phyloP scores from a whole-genome alignment of 352 stramenopile genomes.

The Phytopythium ostracodes region DNA sequence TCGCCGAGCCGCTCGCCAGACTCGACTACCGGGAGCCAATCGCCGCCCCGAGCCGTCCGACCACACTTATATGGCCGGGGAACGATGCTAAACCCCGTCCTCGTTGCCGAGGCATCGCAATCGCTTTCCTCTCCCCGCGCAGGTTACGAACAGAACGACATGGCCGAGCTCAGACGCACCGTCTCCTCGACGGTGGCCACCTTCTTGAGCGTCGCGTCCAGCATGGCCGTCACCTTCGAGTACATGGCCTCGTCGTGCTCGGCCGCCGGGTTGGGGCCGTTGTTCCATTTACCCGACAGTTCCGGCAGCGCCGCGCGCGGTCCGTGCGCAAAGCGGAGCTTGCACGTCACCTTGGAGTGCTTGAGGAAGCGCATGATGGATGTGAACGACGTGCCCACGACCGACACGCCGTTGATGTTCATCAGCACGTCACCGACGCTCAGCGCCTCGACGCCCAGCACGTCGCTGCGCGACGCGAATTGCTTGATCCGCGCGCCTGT shows the following conservation, averaged over 20 bases:
- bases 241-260: slow-evolving; percentile 48
- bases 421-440: slow-evolving; percentile 57
- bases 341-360: slow-evolving; percentile 72
- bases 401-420: slow-evolving; percentile 70
- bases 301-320: slow-evolving; percentile 1
- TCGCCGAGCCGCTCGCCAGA: neutral
- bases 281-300: slow-evolving; percentile 19
- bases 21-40: neutral
- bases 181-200: slow-evolving; percentile 71
- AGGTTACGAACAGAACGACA: slow-evolving; percentile 57
- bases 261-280: slow-evolving; percentile 22
- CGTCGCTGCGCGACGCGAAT: slow-evolving; percentile 59
- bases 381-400: slow-evolving; percentile 44
- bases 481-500: slow-evolving; percentile 59
- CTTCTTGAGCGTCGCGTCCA: slow-evolving; percentile 73
- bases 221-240: slow-evolving; percentile 62
- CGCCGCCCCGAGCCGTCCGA: too few species aligned
- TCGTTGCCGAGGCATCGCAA: neutral
- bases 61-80: neutral
- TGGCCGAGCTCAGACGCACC: slow-evolving; percentile 65
- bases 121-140: neutral
- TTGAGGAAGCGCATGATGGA: slow-evolving; percentile 80
- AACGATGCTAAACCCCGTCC: neutral
- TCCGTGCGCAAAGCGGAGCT: slow-evolving; percentile 54
- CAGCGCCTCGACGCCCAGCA: slow-evolving; percentile 64